phyloP scores from a whole-genome alignment of 78 protist species.

The Salpingoeca rosetta region DNA sequence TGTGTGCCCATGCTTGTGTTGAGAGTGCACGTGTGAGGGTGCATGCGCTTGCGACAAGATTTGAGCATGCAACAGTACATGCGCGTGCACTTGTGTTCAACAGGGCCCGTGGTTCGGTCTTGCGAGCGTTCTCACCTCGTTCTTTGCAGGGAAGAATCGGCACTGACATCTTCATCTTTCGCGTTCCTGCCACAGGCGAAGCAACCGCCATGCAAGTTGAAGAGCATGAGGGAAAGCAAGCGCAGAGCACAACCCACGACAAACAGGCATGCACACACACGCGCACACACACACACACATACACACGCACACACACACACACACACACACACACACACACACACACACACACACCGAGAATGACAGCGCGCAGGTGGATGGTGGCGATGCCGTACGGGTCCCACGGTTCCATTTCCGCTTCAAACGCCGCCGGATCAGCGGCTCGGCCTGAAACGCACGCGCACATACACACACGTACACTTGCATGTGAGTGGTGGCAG shows the following conservation, averaged over 20 bases:
- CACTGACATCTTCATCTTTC: background rate
- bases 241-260: no score
- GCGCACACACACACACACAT: no score
- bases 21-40: no score
- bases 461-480: no score
- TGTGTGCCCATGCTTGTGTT: no score
- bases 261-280: no score
- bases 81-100: background rate
- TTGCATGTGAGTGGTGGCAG: no score
- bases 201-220: background rate
- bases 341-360: background rate
- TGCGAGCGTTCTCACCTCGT: background rate
- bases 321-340: background rate
- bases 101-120: background rate
- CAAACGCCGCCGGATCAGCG: no score
- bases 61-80: no score
- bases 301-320: background rate
- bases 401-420: background rate
- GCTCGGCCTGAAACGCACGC: no score
- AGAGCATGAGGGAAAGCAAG: background rate
- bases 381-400: background rate
- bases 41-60: no score
- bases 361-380: background rate
- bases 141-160: background rate
- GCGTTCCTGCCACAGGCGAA: background rate